Base-by-base conservation (phyloP, 164 flowering plant species). In the Tetracentron sinense region DNA sequence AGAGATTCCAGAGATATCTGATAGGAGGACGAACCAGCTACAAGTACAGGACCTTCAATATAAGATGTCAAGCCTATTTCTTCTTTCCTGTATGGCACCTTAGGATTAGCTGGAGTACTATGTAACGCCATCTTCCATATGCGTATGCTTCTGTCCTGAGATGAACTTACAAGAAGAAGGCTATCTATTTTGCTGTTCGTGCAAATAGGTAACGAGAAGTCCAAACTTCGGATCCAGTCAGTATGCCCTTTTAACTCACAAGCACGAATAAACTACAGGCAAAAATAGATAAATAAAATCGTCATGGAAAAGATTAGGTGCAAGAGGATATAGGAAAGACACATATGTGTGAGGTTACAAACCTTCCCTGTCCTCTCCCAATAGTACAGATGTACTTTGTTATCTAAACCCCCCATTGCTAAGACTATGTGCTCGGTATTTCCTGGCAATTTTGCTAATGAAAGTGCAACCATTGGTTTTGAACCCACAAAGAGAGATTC, bases 321-420 rank as follows among this genome's bases (percentile, higher is more conserved):
- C 35, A 71, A 0, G 7, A 69, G 20, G 62, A 7, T 14, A 17
- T n/a, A 31, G 2, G 22, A 29, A 47, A 60, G 42, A 52, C 4
- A 29, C 47, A 58, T 10, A 26, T 30, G 56, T 42, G 2, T 29
- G 26, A 64, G 28, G 42, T 48, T 54, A 65, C 77, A 50, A 58
- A 86, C 97, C 86, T 85, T 84, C 69, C 96, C 96, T 16, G 75
- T 70, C 65, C 80, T 76, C 63, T 84, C 82, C 61, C 94, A 94
- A 61, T 78, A 82, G 68, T 89, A 94, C 31, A 94, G 81, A 72
- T 91, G 93, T 73, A 94, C 65, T 71, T 88, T 88, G 79, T 82
- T 91, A 75, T 94, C 97, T 69, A 91, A 75, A 49, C 99, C 97
- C 29, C 94, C 97, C 90, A 88, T 83, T 60, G 96, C 97, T n/a